Evolutionary conservation across 75 land plant species (phyloP), one percentile per base, ranked within the genome.

Genomic region (Pinus taeda): DNA sequence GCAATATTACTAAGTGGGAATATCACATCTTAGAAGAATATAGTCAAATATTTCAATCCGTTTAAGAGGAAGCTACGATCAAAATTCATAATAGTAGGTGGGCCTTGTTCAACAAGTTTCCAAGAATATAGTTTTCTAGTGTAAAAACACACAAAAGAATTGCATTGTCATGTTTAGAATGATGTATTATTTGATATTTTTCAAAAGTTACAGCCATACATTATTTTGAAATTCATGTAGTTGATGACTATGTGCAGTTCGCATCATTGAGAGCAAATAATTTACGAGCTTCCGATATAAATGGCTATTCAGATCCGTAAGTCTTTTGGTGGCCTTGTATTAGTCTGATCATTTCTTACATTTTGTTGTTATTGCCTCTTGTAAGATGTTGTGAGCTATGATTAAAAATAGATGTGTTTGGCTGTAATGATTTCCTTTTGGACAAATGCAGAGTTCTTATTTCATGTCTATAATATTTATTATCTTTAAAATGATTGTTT

Each of bases 221-320:
- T 20, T 18, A 45, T 7, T 36, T 67, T 39, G 18, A 21, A 30
- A 37, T n/a, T 18, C 45, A 39, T 39, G 49, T 39, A 17, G 6
- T 2, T 49, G 49, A 36, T 37, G 71, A 39, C 13, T 67, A 6
- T 67, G 30, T 67, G 39, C 86, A 85, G 79, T 83, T 86, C 78
- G 75, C 86, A 30, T 78, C 79, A 58, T 62, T 86, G 62, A 81
- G 81, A 29, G 88, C 88, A 59, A 80, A 63, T 73, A 83, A 83
- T 18, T 74, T 86, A 53, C 82, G 86, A 58, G 81, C 88, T 29
- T 83, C 86, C 65, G 82, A 86, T 63, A 77, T 86, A 39, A 84
- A 80, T 60, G 88, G 88, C 55, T 86, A 60, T 66, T 86, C 88
- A 36, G 88, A 86, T 65, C 88, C 88, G 81, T 86, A 79, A 62